Base-by-base conservation (phyloP, 2,329 filamentous ascomycete genomes). In the Stagonosporopsis chrysanthemi region DNA sequence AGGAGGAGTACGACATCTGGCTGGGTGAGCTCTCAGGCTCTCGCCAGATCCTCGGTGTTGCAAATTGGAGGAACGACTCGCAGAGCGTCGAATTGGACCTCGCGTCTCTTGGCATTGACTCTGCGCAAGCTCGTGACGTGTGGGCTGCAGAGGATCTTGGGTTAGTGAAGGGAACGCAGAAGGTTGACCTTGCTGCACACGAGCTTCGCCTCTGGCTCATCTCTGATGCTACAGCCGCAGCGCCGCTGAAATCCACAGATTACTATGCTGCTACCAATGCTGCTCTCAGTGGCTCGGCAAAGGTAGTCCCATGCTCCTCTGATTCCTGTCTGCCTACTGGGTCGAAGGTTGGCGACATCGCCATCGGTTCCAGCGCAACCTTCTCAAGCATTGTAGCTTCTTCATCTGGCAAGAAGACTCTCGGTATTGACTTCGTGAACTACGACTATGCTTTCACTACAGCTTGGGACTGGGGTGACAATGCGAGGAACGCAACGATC, bases 381-480 rank as follows among this genome's bases (percentile, higher is more conserved):
- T 68, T 79, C 26, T 52, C 36, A 19, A 67, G 66, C 7, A 66
- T 79, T 4, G 68, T 61, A 11, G 61, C 63, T 9, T 53, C 44
- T 3, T 52, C 57, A 3, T 43, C 68, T n/a, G 65, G 71, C 0
- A 74, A 65, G 17, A 75, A 72, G 40, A 57, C 76, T 6, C 43
- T 78, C 1, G 69, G 70, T 1, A 69, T 79, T 19, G 78, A 80
- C 48, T 79, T 77, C 43, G 58, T 79, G 45, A 75, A 79, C 45
- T 77, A 77, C 60, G 77, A 79, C 42, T 71, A 71, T 35, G 69
- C 69, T 2, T 73, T 79, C 19, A 70, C 69, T 0, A 77, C 75
- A 29, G 67, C 73, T 0, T 74, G 70, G 66, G 64, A 60, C 8
- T 67, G 59, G 46, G 73, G 74, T 5, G 63, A 67, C 14, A 79